Evolutionary conservation across 2,329 filamentous ascomycete species (phyloP).

Genomic region (Chlorencoelia australis): DNA sequence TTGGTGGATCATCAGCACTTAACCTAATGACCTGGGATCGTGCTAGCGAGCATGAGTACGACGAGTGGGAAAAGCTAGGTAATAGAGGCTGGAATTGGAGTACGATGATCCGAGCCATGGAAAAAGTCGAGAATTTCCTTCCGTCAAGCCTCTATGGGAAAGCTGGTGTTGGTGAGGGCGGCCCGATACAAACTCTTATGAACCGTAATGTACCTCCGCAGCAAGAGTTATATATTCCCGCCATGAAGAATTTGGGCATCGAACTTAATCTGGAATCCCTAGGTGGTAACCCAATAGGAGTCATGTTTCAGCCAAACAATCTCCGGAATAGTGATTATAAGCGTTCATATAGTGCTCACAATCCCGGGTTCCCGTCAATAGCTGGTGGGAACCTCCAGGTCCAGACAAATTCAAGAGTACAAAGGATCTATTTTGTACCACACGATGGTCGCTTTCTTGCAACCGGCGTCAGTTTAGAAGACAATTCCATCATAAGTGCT

Average conservation of each 20-base stretch:
- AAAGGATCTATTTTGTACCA: slow-evolving; percentile 48
- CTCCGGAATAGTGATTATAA: too few species aligned
- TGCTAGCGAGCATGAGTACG: slow-evolving; percentile 20
- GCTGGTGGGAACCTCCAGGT: slow-evolving; percentile 57
- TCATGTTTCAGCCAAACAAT: too few species aligned
- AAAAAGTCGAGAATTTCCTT: slow-evolving; percentile 12
- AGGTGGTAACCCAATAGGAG: too few species aligned
- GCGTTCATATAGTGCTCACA: too few species aligned
- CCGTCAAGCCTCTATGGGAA: slow-evolving; percentile 11
- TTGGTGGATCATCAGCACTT: slow-evolving; percentile 30
- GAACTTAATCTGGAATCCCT: too few species aligned
- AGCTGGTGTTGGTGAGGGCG: too few species aligned
- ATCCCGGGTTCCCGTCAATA: slow-evolving; percentile 32
- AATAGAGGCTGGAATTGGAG: slow-evolving; percentile 34
- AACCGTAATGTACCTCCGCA: too few species aligned
- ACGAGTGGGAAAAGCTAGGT: slow-evolving; percentile 33
- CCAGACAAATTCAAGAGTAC: slow-evolving; percentile 76
- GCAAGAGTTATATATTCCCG: too few species aligned
- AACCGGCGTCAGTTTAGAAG: slow-evolving; percentile 17
- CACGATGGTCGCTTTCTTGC: background rate
- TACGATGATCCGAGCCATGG: too few species aligned
- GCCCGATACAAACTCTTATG: too few species aligned
- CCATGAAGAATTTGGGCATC: too few species aligned
- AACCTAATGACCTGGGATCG: slow-evolving; percentile 21
- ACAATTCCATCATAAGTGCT: slow-evolving; percentile 12